Conservation (phyloP, 2,329 filamentous ascomycete species). For the Penicillium janthinellum region DNA sequence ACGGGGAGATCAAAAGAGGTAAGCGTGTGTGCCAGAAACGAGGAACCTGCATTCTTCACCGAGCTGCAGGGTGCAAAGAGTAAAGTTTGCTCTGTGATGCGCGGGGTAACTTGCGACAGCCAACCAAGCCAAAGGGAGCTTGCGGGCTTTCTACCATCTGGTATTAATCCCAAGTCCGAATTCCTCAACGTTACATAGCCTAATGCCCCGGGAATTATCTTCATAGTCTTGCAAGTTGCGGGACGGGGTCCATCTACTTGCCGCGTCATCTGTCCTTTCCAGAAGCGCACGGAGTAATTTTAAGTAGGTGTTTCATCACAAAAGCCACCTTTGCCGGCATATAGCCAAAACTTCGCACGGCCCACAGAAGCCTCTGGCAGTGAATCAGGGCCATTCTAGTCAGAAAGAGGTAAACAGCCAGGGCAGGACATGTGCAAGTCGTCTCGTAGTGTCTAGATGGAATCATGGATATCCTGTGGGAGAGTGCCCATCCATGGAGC, state of each 20-base stretch:
- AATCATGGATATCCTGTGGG: no score
- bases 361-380: no score
- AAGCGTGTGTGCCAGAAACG: background rate
- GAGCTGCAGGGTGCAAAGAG: background rate
- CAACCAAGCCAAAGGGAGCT: background rate
- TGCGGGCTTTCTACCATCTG: no score
- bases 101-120: background rate
- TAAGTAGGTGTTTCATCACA: no score
- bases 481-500: no score
- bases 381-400: no score
- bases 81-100: background rate
- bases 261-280: background rate
- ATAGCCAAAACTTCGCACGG: no score
- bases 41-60: conserved; percentile 8
- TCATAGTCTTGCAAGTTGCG: background rate
- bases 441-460: no score
- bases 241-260: background rate
- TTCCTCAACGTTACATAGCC: background rate
- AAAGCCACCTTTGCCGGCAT: background rate
- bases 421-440: no score
- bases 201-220: conserved; percentile 3
- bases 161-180: background rate
- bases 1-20: conserved; percentile 7
- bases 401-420: no score
- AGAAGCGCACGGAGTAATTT: background rate